These are phyloP conservation scores for Conticribra guillardii DNA, from an alignment of 108 stramenopile species.

Conservation along the genomic window DNA sequence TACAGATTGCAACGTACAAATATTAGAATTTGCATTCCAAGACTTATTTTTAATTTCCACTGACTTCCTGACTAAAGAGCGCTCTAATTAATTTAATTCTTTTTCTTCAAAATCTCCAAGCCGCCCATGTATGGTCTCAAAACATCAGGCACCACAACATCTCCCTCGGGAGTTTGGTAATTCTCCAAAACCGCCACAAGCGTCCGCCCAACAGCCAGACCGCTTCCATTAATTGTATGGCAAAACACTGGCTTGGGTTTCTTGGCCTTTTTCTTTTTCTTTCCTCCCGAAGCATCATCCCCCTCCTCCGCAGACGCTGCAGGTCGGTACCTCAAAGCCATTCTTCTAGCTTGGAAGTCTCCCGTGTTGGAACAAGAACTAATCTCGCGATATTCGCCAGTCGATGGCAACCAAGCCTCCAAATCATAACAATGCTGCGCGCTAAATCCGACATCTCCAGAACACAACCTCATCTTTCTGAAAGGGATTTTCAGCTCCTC, in stretches of 20 bases:
- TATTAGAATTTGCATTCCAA: too few relatives aligned
- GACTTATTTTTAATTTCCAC: too few relatives aligned
- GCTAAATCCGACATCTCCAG: constrained; percentile 95
- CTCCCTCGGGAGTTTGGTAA: constrained; percentile 92
- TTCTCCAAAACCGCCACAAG: constrained; percentile 98
- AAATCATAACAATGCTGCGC: constrained; percentile 97
- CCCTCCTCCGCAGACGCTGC: constrained; percentile 28
- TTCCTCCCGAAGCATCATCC: constrained; percentile 15
- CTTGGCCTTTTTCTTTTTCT: constrained; percentile 76
- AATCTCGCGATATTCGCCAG: constrained; percentile 92
- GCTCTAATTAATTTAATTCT: not conserved
- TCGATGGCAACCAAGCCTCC: constrained; percentile 98
- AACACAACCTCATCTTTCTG: constrained; percentile 93
- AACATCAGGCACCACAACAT: constrained; percentile 88
- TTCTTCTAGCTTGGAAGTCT: constrained; percentile 97
- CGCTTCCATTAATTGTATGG: constrained; percentile 98
- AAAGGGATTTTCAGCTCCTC: constrained; percentile 90
- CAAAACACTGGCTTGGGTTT: constrained; percentile 85
- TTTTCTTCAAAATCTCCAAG: constrained; percentile 66
- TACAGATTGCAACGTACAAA: too few relatives aligned
- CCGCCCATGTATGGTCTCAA: constrained; percentile 95
- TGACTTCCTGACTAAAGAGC: too few relatives aligned
- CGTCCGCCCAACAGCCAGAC: constrained; percentile 96
- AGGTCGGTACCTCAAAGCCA: constrained; percentile 93
- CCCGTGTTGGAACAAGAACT: constrained; percentile 94